Evolutionary conservation across 768 basidiomycete species (phyloP).

Genomic region (Hirschioporus abietinus): DNA sequence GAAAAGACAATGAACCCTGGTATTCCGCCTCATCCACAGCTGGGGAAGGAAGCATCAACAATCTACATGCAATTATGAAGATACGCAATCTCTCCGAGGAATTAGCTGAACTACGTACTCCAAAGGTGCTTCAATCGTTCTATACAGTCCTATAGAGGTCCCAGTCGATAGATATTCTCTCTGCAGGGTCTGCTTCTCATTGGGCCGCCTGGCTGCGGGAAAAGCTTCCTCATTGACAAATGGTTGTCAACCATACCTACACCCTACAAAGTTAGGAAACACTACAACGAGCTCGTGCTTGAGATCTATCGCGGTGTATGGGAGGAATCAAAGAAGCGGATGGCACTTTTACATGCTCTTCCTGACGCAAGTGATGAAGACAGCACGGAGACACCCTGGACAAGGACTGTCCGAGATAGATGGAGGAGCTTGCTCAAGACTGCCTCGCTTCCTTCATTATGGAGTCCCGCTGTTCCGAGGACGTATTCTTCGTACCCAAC

Average conservation of each 20-base stretch:
- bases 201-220: constrained; percentile 49
- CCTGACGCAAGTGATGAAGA: constrained; percentile 13
- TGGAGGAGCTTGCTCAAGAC: constrained; percentile 22
- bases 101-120: constrained; percentile 43
- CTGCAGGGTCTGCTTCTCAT: constrained; percentile 43
- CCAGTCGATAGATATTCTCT: not conserved
- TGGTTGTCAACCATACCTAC: constrained; percentile 52
- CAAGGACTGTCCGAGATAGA: constrained; percentile 24
- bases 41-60: constrained; percentile 17
- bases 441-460: constrained; percentile 5
- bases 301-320: constrained; percentile 52
- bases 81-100: constrained; percentile 46
- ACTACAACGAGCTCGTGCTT: constrained; percentile 53
- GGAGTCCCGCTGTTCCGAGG: not conserved
- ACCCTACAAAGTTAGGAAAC: constrained; percentile 47
- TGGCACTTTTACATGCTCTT: constrained; percentile 28
- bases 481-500: constrained; percentile 22
- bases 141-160: constrained; percentile 2
- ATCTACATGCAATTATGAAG: constrained; percentile 30
- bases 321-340: constrained; percentile 40
- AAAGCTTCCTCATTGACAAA: constrained; percentile 50
- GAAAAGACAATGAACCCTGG: constrained; percentile 24
- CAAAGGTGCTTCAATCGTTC: constrained; percentile 34
- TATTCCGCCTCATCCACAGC: constrained; percentile 22
- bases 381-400: constrained; percentile 21